phyloP scores from a whole-genome alignment of 2,329 filamentous ascomycete species.

The Zymoseptoria pseudotritici region DNA sequence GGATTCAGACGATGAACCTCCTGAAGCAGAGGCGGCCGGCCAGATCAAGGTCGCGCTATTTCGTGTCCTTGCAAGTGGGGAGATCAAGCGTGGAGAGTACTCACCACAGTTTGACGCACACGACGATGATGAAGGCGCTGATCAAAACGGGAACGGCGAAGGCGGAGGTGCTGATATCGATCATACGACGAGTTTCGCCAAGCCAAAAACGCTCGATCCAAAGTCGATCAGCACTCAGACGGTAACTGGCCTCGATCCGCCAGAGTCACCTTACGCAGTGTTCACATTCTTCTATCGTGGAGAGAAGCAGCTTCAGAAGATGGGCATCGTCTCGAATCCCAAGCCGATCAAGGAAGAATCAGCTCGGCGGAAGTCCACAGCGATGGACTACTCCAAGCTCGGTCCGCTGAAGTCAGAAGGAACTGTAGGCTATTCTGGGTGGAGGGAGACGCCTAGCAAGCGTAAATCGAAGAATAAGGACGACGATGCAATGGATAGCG shows the following conservation, averaged over 20 bases:
- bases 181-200: constrained; percentile 95
- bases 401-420: constrained; percentile 79
- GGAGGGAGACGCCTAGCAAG: constrained; percentile 51
- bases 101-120: constrained; percentile 96
- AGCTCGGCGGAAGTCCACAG: constrained; percentile 70
- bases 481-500: constrained; percentile 65
- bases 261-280: constrained; percentile 89
- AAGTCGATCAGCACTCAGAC: constrained; percentile 98
- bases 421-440: constrained; percentile 82
- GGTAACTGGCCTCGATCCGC: constrained; percentile 94
- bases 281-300: constrained; percentile 98
- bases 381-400: constrained; percentile 77
- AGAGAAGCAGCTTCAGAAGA: constrained; percentile 90
- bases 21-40: constrained; percentile 80
- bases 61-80: constrained; percentile 85
- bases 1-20: constrained; percentile 71
- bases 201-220: constrained; percentile 89
- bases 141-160: constrained; percentile 46
- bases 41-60: constrained; percentile 99
- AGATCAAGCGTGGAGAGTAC: constrained; percentile 97
- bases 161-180: constrained; percentile 79
- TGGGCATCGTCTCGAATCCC: constrained; percentile 71
- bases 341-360: constrained; percentile 53
- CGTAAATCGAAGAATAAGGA: constrained; percentile 49
- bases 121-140: constrained; percentile 72